phyloP scores from a whole-genome alignment of 1,284 basidiomycete species.

The Puccinia polysora region DNA sequence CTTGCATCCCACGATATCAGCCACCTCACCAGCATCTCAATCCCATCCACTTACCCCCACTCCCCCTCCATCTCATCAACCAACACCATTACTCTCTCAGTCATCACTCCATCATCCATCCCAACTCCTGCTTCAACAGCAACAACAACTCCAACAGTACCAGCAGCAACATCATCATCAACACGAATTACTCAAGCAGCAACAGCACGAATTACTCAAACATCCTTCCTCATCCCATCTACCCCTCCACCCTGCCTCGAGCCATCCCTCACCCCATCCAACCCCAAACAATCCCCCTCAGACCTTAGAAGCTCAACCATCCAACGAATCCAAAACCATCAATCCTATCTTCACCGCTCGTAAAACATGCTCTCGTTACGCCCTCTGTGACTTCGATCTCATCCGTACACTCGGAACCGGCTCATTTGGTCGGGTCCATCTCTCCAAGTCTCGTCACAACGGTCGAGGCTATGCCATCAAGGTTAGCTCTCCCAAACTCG shows the following conservation, averaged over 20 bases:
- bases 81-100: no score
- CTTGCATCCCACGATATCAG: no score
- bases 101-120: no score
- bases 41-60: no score
- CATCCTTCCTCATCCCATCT: background rate
- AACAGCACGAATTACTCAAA: background rate
- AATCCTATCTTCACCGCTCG: constrained; percentile 50
- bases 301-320: background rate
- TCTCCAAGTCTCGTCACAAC: constrained; percentile 87
- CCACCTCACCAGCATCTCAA: no score
- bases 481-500: constrained; percentile 2
- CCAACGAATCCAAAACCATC: background rate
- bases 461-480: constrained; percentile 90
- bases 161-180: background rate
- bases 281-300: background rate
- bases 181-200: constrained; percentile 15
- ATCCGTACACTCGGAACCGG: constrained; percentile 53
- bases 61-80: no score
- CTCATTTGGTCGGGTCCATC: constrained; percentile 92
- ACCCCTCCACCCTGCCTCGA: constrained; percentile 1
- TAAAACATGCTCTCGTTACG: constrained; percentile 58
- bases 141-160: background rate
- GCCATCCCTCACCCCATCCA: background rate
- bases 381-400: constrained; percentile 57
- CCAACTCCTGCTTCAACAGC: no score